These are phyloP conservation scores for Mediolabrus comicus DNA, from an alignment of 108 stramenopile species.

Conservation along the genomic window DNA sequence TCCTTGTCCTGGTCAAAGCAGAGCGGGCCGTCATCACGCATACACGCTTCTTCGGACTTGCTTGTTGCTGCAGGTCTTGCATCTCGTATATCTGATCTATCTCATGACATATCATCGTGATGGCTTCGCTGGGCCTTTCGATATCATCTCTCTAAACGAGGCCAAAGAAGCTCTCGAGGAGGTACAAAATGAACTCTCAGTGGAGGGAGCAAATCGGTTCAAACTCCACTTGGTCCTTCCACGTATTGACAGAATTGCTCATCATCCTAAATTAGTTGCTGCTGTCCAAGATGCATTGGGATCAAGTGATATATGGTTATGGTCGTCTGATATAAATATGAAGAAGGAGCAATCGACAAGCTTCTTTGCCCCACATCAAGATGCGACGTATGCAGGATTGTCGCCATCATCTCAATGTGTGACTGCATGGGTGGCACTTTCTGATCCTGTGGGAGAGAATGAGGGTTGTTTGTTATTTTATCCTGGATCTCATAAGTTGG, in stretches of 20 bases:
- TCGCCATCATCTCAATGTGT: slow-evolving; percentile 18
- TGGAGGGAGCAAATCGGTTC: slow-evolving; percentile 8
- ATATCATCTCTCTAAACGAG: slow-evolving; percentile 9
- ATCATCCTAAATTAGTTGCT: slow-evolving; percentile 9
- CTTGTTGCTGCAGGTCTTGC: too few relatives aligned
- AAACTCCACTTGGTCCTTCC: slow-evolving; percentile 29
- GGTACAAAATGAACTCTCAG: slow-evolving; percentile 20
- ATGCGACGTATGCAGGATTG: slow-evolving; percentile 46
- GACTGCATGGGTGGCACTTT: slow-evolving; percentile 49
- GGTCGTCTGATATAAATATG: slow-evolving; percentile 51
- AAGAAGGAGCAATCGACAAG: slow-evolving; percentile 25
- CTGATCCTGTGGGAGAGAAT: slow-evolving; percentile 33
- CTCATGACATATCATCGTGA: too few relatives aligned
- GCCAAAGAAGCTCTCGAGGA: slow-evolving; percentile 1
- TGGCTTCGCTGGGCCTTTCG: slow-evolving; percentile 10
- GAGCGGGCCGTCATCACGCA: too few relatives aligned
- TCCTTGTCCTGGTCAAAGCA: too few relatives aligned
- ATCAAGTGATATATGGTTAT: slow-evolving; percentile 17
- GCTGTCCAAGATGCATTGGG: slow-evolving; percentile 5
- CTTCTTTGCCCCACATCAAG: slow-evolving; percentile 46
- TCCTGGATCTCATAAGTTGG: slow-evolving; percentile 27
- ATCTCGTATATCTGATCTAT: too few relatives aligned
- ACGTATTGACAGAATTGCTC: slow-evolving; percentile 9
- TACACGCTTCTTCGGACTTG: too few relatives aligned
- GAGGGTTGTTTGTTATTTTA: slow-evolving; percentile 47